Evolutionary conservation across 2,329 filamentous ascomycete species (phyloP), one percentile per base, ranked within the genome.

Genomic region (Aspergillus terreus): DNA sequence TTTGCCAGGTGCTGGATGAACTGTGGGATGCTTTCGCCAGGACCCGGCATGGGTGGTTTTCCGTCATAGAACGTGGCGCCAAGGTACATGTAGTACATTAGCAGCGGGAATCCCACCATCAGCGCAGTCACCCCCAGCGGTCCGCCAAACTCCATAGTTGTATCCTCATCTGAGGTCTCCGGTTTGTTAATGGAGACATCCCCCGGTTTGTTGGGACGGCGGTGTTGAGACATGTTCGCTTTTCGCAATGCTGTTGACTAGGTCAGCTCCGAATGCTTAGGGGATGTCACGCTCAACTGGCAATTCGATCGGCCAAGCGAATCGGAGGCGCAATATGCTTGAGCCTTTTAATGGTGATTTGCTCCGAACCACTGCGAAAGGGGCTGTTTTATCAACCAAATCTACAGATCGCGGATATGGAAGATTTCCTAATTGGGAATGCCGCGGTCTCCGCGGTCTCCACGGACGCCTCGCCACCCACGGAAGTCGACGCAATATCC

Each of bases 1-100:
- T 84, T 66, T 58, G 75, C 78, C 64, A 97, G 75, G 58, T 95
- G 85, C 50, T 76, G 72, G 44, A 80, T 78, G 68, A 96, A 97
- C 2, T 90, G 84, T 6, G 63, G 53, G 66, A 83, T 82, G 53
- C 79, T 83, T 75, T 95, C 80, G 35, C 81, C 85, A 12, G 79
- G 63, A 1, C 74, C 73, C 0, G 85, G 88, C 21, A 78, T 73
- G 7, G 94, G 94, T 21, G 94, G 77, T 55, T 87, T 83, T 56
- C 92, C 92, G 65, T 90, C 78, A 75, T 96, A 97, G 75, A 92
- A 95, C 27, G 86, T 91, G 11, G 92, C 88, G 36, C 94, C 94
- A 68, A 95, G 85, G 89, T 91, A 97, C 92, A 97, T 96, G 76
- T 96, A 97, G 82, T 89, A 96, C 92, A 97, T 97, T 60, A 97